Evolutionary conservation across 2,329 filamentous ascomycete genomes (phyloP), one percentile per base, ranked within the genome.

Genomic region (Fusarium begoniae): DNA sequence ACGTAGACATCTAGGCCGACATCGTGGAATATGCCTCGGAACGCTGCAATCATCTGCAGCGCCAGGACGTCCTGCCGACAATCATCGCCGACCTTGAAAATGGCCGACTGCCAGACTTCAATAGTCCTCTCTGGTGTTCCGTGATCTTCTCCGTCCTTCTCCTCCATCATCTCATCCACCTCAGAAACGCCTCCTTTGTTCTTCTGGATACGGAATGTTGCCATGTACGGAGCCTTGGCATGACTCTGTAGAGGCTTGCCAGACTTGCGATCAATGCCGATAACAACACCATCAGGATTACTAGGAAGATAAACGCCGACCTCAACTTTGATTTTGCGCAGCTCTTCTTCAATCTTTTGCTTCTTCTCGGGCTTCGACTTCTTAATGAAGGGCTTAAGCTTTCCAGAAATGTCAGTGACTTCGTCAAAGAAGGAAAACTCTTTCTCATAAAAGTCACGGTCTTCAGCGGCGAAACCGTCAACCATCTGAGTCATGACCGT

Each of bases 81-180:
- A 82, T 99, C 96, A 81, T 99, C 96, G 71, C 96, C 96, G 55
- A 99, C 97, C 82, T 99, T 99, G 91, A 99, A 99, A 80, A 99
- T 99, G 64, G 96, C 96, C 5, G 95, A 97, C 82, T 99, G 96
- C 97, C 96, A 98, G n/a, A 96, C 93, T 82, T 99, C 97, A 75
- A 97, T 90, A 0, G 91, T 94, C 77, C 89, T 90, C 59, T 81
- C 80, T n/a, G 78, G 77, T 2, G 70, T 69, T 41, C 77, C 77
- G 30, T 77, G 67, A 15, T 73, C 78, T 11, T 80, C 82, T 63
- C 85, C 84, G 57, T 83, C 84, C 6, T 84, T 80, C 53, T 88
- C 87, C 66, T 87, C 86, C 12, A 87, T 81, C 79, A 88, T 81
- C 11, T 87, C 86, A 69, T 89, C 88, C 4, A 83, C 83, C 40